Evolutionary conservation across 202 grass and related monocot genomes (phyloP).

Genomic region (Brachypodium distachyon): DNA sequence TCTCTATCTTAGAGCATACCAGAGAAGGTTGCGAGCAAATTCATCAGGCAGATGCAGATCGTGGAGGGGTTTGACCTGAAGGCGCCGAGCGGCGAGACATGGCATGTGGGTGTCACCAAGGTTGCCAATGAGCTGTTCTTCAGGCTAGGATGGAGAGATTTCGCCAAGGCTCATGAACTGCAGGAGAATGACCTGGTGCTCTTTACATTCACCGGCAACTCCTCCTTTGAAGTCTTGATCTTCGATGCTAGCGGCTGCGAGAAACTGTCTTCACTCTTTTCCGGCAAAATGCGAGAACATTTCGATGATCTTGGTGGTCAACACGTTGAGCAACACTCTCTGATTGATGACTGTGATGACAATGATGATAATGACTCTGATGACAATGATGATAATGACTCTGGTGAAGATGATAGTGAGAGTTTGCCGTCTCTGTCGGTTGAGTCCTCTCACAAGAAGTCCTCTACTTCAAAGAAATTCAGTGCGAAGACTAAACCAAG

Average conservation of each 20-base stretch:
- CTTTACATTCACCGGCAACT: conserved; percentile 26
- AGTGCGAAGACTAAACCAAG: neutral
- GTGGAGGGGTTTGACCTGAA: conserved; percentile 12
- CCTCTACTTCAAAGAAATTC: conserved; percentile 1
- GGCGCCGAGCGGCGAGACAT: conserved; percentile 22
- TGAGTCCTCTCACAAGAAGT: neutral
- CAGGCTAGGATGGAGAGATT: conserved; percentile 34
- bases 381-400: neutral
- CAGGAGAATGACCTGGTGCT: conserved; percentile 43
- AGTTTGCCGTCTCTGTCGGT: neutral
- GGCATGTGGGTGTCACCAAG: conserved; percentile 11
- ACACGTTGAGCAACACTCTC: neutral
- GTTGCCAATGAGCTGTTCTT: conserved; percentile 17
- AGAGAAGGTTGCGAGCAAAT: conserved; percentile 26
- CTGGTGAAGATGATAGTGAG: too few species aligned
- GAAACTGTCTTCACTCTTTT: conserved; percentile 24
- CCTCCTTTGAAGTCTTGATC: conserved; percentile 40
- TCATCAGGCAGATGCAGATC: conserved; percentile 10
- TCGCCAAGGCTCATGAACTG: conserved; percentile 39
- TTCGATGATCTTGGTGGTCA: neutral
- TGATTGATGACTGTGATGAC: neutral
- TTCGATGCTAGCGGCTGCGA: conserved; percentile 30
- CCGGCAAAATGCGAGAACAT: neutral
- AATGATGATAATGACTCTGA: neutral
- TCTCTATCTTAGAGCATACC: conserved; percentile 34